Evolutionary conservation across 1,139 yeast genomes (phyloP).

Genomic region (Debaryomyces nepalensis): DNA sequence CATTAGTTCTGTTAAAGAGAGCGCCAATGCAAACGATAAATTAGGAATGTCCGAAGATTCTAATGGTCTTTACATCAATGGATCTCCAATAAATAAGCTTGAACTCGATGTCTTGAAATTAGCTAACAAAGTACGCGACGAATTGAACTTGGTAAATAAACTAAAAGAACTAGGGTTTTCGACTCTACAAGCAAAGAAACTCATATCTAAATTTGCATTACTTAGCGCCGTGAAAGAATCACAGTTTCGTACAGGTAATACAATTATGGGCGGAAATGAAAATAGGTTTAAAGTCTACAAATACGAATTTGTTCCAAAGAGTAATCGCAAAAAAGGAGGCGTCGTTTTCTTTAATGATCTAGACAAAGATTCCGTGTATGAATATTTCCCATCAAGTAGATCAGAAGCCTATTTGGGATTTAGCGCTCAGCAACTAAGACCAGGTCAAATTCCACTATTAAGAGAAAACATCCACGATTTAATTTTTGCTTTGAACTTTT

Average conservation of each 20-base stretch:
- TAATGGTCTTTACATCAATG: constrained; percentile 64
- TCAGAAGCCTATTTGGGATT: constrained; percentile 39
- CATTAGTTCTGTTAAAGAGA: constrained; percentile 25
- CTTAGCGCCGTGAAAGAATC: constrained; percentile 39
- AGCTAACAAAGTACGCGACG: constrained; percentile 39
- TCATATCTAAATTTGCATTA: constrained; percentile 52
- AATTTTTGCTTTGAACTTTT: constrained; percentile 70
- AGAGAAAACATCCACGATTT: constrained; percentile 78
- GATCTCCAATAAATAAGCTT: constrained; percentile 52
- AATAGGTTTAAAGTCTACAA: constrained; percentile 43
- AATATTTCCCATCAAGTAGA: constrained; percentile 48
- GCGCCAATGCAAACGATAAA: constrained; percentile 33
- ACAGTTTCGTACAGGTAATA: constrained; percentile 41
- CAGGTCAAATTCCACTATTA: constrained; percentile 70
- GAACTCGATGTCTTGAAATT: constrained; percentile 52
- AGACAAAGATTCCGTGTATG: constrained; percentile 63
- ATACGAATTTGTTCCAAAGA: constrained; percentile 37
- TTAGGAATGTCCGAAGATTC: constrained; percentile 43
- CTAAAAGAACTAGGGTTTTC: constrained; percentile 43
- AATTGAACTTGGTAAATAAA: constrained; percentile 34
- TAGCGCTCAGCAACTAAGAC: constrained; percentile 30
- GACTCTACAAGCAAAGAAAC: constrained; percentile 37
- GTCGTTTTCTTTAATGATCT: constrained; percentile 80
- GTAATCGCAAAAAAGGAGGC: constrained; percentile 35
- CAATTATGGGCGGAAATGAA: constrained; percentile 39